phyloP scores from a whole-genome alignment of 371 early-diverging fungal genomes.

The Mucor indicus region DNA sequence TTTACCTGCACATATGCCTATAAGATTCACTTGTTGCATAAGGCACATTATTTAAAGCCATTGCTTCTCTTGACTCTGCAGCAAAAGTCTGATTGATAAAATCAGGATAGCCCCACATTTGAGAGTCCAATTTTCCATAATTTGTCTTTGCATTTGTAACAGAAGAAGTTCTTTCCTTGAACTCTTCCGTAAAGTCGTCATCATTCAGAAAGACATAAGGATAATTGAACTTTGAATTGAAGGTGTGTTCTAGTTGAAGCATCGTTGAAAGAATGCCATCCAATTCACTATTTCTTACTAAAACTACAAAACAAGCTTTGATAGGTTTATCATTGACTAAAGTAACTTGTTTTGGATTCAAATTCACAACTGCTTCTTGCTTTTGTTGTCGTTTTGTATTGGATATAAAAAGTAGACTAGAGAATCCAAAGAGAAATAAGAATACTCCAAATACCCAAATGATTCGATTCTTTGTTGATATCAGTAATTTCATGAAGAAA shows the following conservation, averaged over 20 bases:
- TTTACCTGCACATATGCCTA: slow-evolving; percentile 85
- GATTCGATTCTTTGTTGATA: no score
- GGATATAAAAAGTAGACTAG: no score
- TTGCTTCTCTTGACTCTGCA: slow-evolving; percentile 48
- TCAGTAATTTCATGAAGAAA: no score
- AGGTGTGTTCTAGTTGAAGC: slow-evolving; percentile 77
- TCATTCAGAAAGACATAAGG: slow-evolving; percentile 93
- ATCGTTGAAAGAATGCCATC: slow-evolving; percentile 69
- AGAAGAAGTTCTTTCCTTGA: slow-evolving; percentile 54
- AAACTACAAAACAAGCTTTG: slow-evolving; percentile 56
- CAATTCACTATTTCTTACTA: slow-evolving; percentile 79
- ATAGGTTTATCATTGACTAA: slow-evolving; percentile 28
- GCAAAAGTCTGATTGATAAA: slow-evolving; percentile 77
- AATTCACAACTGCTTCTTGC: no score
- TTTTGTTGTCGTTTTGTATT: no score
- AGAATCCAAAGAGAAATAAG: no score
- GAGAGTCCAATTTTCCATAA: slow-evolving; percentile 49
- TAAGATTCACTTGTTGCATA: slow-evolving; percentile 88
- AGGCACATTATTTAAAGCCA: slow-evolving; percentile 62
- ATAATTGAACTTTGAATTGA: slow-evolving; percentile 82
- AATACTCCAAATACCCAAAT: no score
- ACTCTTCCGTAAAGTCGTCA: slow-evolving; percentile 73
- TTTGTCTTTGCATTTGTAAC: slow-evolving; percentile 54
- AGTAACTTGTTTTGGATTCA: no score
- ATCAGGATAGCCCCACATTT: slow-evolving; percentile 81